These are phyloP conservation scores for Flueggea neowawraea DNA, from an alignment of 441 rosid species.

Conservation along the genomic window DNA sequence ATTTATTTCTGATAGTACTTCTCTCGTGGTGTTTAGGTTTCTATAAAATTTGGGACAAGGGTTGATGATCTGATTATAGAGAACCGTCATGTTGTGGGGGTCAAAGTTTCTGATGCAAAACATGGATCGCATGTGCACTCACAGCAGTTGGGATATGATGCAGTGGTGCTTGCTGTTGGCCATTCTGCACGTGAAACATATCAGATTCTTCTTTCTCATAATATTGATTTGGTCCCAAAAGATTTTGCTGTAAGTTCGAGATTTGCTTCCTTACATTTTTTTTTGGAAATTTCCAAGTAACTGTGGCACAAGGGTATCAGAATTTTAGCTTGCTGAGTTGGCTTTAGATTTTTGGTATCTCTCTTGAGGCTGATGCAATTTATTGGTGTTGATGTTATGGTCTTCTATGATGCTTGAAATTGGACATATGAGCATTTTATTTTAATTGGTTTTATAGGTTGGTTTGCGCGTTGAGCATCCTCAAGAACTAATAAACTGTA, in stretches of 20 bases:
- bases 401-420: neutral
- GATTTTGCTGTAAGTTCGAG: conserved; percentile 82
- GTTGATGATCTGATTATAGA: conserved; percentile 76
- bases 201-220: conserved; percentile 89
- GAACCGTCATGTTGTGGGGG: conserved; percentile 62
- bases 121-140: conserved; percentile 29
- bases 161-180: conserved; percentile 87
- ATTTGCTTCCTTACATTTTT: neutral
- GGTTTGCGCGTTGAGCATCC: conserved; percentile 98
- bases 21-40: conserved; percentile 48
- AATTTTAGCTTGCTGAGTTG: neutral
- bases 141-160: conserved; percentile 54
- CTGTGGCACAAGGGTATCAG: too few species aligned
- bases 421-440: conserved; percentile 4
- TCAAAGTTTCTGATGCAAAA: conserved; percentile 59
- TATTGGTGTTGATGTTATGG: conserved; percentile 4
- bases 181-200: conserved; percentile 96
- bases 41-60: conserved; percentile 75
- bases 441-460: conserved; percentile 49
- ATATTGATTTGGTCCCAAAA: conserved; percentile 70
- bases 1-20: conserved; percentile 8
- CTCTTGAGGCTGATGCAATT: neutral
- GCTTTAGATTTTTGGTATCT: neutral
- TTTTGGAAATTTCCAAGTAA: too few species aligned
- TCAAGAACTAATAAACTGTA: conserved; percentile 82